phyloP scores from a whole-genome alignment of 202 grass and related monocot genomes.

The Setaria viridis region DNA sequence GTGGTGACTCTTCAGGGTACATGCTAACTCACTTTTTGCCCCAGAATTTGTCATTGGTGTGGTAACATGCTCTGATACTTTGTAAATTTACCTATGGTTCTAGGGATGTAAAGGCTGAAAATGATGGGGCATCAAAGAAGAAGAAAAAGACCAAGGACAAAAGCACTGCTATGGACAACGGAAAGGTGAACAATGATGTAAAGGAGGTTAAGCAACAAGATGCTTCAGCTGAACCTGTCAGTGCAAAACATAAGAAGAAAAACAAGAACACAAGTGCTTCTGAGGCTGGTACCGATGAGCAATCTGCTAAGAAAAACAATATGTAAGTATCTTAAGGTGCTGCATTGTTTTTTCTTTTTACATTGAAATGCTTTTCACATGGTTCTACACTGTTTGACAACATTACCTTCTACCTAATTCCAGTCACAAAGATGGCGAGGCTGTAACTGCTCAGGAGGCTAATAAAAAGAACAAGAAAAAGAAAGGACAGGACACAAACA shows the following conservation, averaged over 20 bases:
- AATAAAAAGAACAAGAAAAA: conserved; percentile 76
- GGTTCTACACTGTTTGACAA: conserved; percentile 25
- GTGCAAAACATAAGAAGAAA: conserved; percentile 63
- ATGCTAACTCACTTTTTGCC: conserved; percentile 12
- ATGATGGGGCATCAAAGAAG: conserved; percentile 52
- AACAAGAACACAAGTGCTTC: conserved; percentile 47
- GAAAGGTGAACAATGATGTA: conserved; percentile 36
- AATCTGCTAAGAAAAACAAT: conserved; percentile 43
- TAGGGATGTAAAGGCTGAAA: conserved; percentile 49
- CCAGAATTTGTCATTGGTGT: background rate
- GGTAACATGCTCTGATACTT: conserved; percentile 14
- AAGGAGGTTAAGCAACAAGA: conserved; percentile 52
- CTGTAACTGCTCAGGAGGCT: conserved; percentile 40
- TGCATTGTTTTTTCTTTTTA: conserved; percentile 31
- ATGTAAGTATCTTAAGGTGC: conserved; percentile 53
- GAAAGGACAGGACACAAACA: conserved; percentile 55
- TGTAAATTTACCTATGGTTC: conserved; percentile 21
- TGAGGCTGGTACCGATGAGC: conserved; percentile 39
- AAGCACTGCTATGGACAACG: conserved; percentile 20
- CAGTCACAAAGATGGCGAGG: conserved; percentile 51
- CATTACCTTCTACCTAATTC: background rate
- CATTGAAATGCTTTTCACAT: conserved; percentile 9
- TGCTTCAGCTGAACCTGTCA: conserved; percentile 42
- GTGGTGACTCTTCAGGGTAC: conserved; percentile 54
- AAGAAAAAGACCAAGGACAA: conserved; percentile 62